Percentiles rank a stretch among this genome's conserved stretches.
These are phyloP conservation scores for Acanthochlamys bracteata DNA, from an alignment of 106 monocot genomes.

Conservation along the genomic window DNA sequence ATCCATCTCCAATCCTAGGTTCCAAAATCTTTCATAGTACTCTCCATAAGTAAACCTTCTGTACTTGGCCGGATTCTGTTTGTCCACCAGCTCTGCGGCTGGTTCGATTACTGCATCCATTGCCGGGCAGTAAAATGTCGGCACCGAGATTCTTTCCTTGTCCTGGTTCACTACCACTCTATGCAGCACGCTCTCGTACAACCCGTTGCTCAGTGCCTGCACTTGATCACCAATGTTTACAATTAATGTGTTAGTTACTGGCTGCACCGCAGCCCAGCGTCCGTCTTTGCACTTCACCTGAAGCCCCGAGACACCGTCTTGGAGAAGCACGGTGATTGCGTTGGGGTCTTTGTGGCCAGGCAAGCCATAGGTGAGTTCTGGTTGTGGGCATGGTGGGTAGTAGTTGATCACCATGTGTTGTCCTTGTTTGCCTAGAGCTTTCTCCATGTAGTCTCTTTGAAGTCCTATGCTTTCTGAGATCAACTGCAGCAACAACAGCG, in stretches of 20 bases:
- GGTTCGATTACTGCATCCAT: conserved; percentile 22
- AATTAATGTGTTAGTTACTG: conserved; percentile 14
- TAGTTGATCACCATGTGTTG: conserved; percentile 84
- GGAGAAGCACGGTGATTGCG: conserved; percentile 30
- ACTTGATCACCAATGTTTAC: conserved; percentile 34
- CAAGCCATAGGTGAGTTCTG: conserved; percentile 62
- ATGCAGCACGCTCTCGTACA: conserved; percentile 27
- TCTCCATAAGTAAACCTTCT: conserved; percentile 24
- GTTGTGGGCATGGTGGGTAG: conserved; percentile 72
- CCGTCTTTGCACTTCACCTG: conserved; percentile 20
- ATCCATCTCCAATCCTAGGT: neutral
- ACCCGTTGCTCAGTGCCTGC: conserved; percentile 22
- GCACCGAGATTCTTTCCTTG: conserved; percentile 21
- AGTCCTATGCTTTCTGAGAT: conserved; percentile 64
- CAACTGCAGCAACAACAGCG: conserved; percentile 26
- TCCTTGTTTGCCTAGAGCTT: conserved; percentile 50
- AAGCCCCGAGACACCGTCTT: conserved; percentile 23
- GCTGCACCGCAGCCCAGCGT: conserved; percentile 16
- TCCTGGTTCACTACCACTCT: conserved; percentile 22
- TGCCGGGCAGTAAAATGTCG: conserved; percentile 26
- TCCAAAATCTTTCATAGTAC: conserved; percentile 21
- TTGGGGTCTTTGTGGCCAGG: conserved; percentile 58
- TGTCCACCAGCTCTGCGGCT: conserved; percentile 5
- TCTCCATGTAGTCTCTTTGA: conserved; percentile 36
- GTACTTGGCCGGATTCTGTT: conserved; percentile 2